Conservation (phyloP, 805 yeast species). For the Blastobotrys peoriensis region DNA sequence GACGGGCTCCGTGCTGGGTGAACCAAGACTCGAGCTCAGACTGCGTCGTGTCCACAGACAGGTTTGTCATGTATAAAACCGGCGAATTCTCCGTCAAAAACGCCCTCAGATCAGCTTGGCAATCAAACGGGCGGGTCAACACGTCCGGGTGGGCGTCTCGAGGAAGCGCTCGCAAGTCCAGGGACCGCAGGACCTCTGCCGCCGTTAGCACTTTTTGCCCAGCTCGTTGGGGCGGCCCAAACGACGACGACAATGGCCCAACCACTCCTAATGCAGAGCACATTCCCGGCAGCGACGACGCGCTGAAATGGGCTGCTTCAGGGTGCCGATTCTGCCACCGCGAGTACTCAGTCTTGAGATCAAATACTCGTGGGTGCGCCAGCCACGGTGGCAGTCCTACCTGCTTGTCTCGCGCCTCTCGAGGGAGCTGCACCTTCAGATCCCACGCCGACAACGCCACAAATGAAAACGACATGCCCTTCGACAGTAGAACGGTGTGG, state of each 20-base stretch:
- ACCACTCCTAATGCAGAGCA: constrained; percentile 44
- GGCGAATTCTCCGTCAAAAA: constrained; percentile 69
- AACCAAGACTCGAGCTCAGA: constrained; percentile 89
- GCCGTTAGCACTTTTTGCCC: constrained; percentile 42
- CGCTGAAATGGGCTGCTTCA: constrained; percentile 32
- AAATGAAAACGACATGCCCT: constrained; percentile 50
- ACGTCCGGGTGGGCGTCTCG: constrained; percentile 47
- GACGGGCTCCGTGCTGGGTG: constrained; percentile 77
- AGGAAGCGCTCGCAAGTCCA: constrained; percentile 44
- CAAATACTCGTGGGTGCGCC: constrained; percentile 71
- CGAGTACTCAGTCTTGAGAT: constrained; percentile 63
- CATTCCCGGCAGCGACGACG: constrained; percentile 33
- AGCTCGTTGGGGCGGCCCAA: constrained; percentile 35
- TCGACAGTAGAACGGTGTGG: constrained; percentile 36
- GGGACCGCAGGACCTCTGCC: constrained; percentile 36
- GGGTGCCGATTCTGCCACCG: constrained; percentile 67
- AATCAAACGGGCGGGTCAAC: constrained; percentile 69
- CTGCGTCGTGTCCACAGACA: constrained; percentile 84
- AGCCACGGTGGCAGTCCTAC: constrained; percentile 67
- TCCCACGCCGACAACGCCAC: constrained; percentile 66
- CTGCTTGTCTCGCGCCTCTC: constrained; percentile 75
- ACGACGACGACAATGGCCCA: constrained; percentile 14
- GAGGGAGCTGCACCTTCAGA: constrained; percentile 66
- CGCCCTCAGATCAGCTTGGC: constrained; percentile 61
- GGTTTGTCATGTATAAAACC: constrained; percentile 71